These are phyloP conservation scores for Teunomyces stri DNA, from an alignment of 805 yeast species.

Conservation along the genomic window DNA sequence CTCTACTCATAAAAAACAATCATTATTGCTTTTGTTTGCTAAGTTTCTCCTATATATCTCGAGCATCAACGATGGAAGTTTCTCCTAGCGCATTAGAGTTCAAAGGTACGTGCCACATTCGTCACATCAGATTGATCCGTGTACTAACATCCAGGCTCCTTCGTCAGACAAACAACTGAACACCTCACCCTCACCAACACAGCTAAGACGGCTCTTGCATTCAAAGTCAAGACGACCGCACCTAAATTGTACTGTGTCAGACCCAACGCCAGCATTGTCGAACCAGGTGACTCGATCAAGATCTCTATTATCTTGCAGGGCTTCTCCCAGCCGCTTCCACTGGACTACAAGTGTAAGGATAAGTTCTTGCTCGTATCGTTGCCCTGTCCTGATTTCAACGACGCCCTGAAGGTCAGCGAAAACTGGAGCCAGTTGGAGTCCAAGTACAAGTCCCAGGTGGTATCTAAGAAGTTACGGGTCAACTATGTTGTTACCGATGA, in stretches of 20 bases:
- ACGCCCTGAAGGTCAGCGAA: constrained; percentile 57
- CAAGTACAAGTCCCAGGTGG: constrained; percentile 51
- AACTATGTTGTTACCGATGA: constrained; percentile 41
- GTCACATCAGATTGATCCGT: too few relatives aligned
- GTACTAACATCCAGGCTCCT: constrained; percentile 54
- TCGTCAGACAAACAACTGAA: constrained; percentile 69
- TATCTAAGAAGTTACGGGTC: constrained; percentile 67
- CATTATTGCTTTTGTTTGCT: not conserved
- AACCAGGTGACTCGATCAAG: constrained; percentile 69
- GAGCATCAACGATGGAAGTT: constrained; percentile 52
- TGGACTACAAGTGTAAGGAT: constrained; percentile 80
- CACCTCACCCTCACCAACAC: constrained; percentile 55
- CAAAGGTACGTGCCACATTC: constrained; percentile 55
- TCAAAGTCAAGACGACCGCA: constrained; percentile 97
- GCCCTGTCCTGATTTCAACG: constrained; percentile 65
- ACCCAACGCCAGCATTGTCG: constrained; percentile 83
- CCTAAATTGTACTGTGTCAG: constrained; percentile 94
- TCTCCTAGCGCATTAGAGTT: constrained; percentile 72
- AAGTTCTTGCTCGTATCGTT: constrained; percentile 87
- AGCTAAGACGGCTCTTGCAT: constrained; percentile 63
- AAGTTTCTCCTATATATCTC: not conserved
- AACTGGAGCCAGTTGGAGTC: constrained; percentile 74
- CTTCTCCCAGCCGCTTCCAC: constrained; percentile 66
- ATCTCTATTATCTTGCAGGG: constrained; percentile 88
- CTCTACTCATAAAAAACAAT: not conserved